phyloP scores from a whole-genome alignment of 768 basidiomycete genomes.

The Lactifluus volemus region DNA sequence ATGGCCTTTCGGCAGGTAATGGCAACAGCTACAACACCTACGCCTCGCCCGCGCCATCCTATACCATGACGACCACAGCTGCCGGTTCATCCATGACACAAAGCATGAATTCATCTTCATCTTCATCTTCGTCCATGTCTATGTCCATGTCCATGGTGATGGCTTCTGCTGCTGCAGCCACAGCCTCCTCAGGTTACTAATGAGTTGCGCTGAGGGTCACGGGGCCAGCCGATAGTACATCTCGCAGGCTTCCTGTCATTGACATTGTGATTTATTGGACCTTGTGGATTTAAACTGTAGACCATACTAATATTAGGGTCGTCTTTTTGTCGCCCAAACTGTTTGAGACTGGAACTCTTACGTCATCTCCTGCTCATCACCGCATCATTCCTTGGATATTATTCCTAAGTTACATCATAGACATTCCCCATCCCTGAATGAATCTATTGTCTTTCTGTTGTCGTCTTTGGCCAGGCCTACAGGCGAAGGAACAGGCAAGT shows the following conservation, averaged over 20 bases:
- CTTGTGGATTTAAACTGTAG: neutral
- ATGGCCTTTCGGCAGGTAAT: conserved; percentile 45
- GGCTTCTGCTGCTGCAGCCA: neutral
- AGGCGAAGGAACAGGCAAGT: too few species aligned
- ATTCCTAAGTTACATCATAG: neutral
- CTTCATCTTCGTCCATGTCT: neutral
- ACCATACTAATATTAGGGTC: neutral
- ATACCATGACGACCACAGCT: conserved; percentile 20
- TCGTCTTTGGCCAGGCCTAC: too few species aligned
- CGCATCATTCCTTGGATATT: neutral
- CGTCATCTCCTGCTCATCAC: neutral
- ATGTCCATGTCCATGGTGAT: neutral
- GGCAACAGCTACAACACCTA: conserved; percentile 39
- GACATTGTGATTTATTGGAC: conserved; percentile 1
- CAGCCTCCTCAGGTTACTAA: neutral
- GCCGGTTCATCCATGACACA: conserved; percentile 20
- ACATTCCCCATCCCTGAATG: neutral
- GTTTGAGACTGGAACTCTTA: neutral
- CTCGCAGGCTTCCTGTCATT: neutral
- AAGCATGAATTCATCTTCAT: neutral
- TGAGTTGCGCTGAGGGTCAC: neutral
- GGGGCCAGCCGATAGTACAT: neutral
- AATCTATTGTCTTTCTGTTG: neutral
- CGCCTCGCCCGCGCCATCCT: conserved; percentile 22
- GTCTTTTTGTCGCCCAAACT: neutral